Base-by-base conservation (phyloP, 305 asterid genomes). In the Solanum aculeatissimum region DNA sequence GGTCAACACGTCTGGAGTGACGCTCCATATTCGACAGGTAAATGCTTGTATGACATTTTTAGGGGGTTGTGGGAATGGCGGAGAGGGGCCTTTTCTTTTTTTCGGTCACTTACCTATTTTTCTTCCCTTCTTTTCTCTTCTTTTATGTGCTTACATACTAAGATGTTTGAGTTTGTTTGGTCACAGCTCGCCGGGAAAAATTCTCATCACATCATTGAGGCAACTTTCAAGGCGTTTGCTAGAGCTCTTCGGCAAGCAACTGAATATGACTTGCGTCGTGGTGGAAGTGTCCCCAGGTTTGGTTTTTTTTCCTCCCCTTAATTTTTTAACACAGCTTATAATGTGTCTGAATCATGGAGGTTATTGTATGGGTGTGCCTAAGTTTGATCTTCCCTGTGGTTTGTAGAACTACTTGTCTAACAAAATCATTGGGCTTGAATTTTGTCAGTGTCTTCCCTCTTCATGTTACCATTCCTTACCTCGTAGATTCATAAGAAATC, bases 191-290 rank as follows among this genome's bases (percentile, higher is more conserved):
- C 97, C 66, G 98, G 98, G 63, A 94, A 86, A 88, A 95, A 96
- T 87, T 95, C 99, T 86, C 98, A 96, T 91, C 99, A 94, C 89
- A 95, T 96, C 63, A 94, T 96, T 58, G 98, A 96, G 93, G 99
- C 99, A 57, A 95, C 99, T 83, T 96, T 96, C 92, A 96, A 96
- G 92, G 98, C 98, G 40, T 97, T 97, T 75, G 99, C 97, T 35
- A 93, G 99, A 91, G 99, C 99, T 86, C 98, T 97, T 85, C 92
- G 98, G 57, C 99, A 95, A 89, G 98, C 99, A 80, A 94, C 97
- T 19, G 98, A 94, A 85, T 90, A 86, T 82, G 98, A 95, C 84
- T 90, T 91, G 84, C 98, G 98, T 11, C 97, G 97, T 75, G 95
- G 83, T 43, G 97, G 97, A 87, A 95, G 90, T 77, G 84, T 95